Conservation (phyloP, 371 early-diverging fungal genomes). For the Fennellomyces sp. region DNA sequence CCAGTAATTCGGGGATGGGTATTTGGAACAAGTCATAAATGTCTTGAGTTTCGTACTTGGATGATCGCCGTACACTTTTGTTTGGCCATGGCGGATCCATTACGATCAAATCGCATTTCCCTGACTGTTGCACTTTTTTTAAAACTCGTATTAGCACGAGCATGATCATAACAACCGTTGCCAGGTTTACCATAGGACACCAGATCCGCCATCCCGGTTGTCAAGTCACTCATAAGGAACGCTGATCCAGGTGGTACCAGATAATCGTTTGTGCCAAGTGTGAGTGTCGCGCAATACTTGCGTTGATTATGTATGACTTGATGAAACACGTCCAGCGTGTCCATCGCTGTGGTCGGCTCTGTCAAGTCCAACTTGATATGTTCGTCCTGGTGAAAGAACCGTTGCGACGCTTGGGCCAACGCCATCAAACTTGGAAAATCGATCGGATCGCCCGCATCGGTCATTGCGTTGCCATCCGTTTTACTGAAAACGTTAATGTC, state of each 20-base stretch:
- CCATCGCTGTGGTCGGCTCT: constrained; percentile 16
- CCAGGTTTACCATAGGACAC: constrained; percentile 25
- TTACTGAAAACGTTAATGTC: constrained; percentile 7
- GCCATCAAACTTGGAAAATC: constrained; percentile 32
- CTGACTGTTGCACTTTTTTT: constrained; percentile 17
- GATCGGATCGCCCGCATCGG: constrained; percentile 14
- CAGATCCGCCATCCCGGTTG: constrained; percentile 29
- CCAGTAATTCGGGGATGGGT: constrained; percentile 51
- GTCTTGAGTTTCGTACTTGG: constrained; percentile 63
- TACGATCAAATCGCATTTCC: constrained; percentile 63
- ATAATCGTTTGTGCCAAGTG: constrained; percentile 26
- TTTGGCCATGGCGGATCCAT: constrained; percentile 87
- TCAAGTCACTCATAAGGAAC: constrained; percentile 43
- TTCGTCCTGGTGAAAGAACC: constrained; percentile 12
- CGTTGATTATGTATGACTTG: constrained; percentile 16
- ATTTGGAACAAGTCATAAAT: constrained; percentile 69
- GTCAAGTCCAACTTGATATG: background rate
- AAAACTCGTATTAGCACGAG: background rate
- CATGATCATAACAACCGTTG: background rate
- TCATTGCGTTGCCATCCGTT: background rate
- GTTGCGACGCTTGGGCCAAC: constrained; percentile 27
- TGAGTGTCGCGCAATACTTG: constrained; percentile 11
- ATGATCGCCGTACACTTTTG: constrained; percentile 59
- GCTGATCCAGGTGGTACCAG: constrained; percentile 36
- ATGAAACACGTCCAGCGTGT: constrained; percentile 37